These are phyloP conservation scores for Lepidopterella palustris DNA, from an alignment of 495 filamentous ascomycete species.

Conservation along the genomic window DNA sequence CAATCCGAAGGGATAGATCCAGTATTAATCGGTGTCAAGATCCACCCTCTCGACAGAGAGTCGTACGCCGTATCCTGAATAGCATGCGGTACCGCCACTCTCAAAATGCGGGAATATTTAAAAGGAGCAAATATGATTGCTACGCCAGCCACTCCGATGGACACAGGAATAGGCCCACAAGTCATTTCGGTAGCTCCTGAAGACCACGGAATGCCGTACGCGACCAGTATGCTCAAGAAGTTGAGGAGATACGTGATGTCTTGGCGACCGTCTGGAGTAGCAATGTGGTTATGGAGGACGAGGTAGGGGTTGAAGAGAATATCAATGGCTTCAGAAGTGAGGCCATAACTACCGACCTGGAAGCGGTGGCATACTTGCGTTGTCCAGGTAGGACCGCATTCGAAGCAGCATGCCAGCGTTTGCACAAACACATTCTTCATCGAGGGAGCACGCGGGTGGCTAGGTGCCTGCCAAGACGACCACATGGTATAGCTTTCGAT, in stretches of 20 bases:
- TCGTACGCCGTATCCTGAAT: not conserved
- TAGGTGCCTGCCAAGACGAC: conserved; percentile 4
- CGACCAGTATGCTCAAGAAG: conserved; percentile 7
- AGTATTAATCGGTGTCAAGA: conserved; percentile 4
- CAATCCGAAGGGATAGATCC: not conserved
- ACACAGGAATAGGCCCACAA: conserved; percentile 9
- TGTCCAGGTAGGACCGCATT: conserved; percentile 29
- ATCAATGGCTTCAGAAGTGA: conserved; percentile 1
- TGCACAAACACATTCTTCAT: conserved; percentile 30
- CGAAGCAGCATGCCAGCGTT: conserved; percentile 29
- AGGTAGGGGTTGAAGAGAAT: conserved; percentile 11
- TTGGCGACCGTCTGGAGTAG: not conserved
- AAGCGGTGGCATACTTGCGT: conserved; percentile 19
- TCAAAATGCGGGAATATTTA: conserved; percentile 4
- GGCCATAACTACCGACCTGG: not conserved
- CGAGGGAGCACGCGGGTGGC: conserved; percentile 19
- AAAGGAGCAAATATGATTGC: conserved; percentile 20
- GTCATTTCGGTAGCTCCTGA: conserved; percentile 8
- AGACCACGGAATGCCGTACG: conserved; percentile 21
- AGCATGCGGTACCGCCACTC: conserved; percentile 16
- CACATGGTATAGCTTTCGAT: conserved; percentile 6
- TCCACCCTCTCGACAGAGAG: conserved; percentile 14
- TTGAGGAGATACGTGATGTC: conserved; percentile 2
- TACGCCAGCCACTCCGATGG: not conserved
- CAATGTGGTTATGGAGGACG: conserved; percentile 1